Conservation (phyloP, 106 monocot species). For the Allium sativum region DNA sequence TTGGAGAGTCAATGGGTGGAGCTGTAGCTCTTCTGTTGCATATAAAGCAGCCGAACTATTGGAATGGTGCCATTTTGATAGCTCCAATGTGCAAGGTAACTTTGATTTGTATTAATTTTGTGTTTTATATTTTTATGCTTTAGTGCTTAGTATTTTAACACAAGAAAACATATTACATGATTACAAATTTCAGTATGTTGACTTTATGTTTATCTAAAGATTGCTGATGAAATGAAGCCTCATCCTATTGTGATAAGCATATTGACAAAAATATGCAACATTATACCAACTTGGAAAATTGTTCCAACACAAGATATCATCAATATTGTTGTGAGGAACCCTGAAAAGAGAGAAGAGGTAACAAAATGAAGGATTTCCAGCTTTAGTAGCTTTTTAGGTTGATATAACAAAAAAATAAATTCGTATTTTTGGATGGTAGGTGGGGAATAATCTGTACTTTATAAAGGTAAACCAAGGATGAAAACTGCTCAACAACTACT, state of each 20-base stretch:
- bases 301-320: conserved; percentile 54
- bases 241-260: conserved; percentile 30
- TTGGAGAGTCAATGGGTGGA: conserved; percentile 76
- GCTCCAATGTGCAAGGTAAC: conserved; percentile 71
- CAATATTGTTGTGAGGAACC: conserved; percentile 33
- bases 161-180: no score
- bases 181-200: no score
- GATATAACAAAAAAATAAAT: no score
- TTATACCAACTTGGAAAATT: conserved; percentile 56
- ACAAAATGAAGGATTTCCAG: neutral
- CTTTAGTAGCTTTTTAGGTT: no score
- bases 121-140: no score
- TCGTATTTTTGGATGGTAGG: no score
- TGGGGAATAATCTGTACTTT: no score
- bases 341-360: conserved; percentile 43
- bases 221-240: conserved; percentile 62
- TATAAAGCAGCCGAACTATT: conserved; percentile 38
- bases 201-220: conserved; percentile 23
- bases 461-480: no score
- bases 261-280: conserved; percentile 16
- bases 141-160: no score
- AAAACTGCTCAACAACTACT: no score
- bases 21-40: conserved; percentile 48
- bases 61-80: conserved; percentile 54
- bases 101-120: neutral